Conservation (phyloP, 345 rosid genomes). For the Eucalyptus rudis region DNA sequence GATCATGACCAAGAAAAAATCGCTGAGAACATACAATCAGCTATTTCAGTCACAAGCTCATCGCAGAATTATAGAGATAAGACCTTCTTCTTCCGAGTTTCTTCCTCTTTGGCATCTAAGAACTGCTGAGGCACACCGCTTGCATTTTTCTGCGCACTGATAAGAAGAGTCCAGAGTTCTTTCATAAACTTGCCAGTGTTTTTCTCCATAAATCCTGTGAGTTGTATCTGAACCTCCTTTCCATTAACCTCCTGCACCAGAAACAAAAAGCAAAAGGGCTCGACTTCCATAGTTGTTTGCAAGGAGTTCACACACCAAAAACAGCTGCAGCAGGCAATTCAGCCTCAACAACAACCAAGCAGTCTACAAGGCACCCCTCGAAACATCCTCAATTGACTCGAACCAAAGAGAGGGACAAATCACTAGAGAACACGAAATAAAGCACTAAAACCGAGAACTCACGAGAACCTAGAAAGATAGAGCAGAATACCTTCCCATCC, state of each 20-base stretch:
- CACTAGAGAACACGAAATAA: neutral
- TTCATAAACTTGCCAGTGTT: constrained; percentile 93
- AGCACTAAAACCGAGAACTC: neutral
- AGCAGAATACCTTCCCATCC: constrained; percentile 46
- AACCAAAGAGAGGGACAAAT: neutral
- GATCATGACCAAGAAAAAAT: neutral
- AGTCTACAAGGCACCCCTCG: neutral
- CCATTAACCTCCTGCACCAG: constrained; percentile 68
- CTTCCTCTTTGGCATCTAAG: constrained; percentile 82
- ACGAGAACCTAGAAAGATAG: neutral
- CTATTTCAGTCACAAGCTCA: neutral
- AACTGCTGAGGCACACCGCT: constrained; percentile 93
- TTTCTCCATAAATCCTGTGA: constrained; percentile 99
- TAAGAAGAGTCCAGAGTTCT: constrained; percentile 91
- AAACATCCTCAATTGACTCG: neutral
- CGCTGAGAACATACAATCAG: neutral
- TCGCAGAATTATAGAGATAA: neutral
- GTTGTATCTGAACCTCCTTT: constrained; percentile 74
- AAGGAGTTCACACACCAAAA: neutral
- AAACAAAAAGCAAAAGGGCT: neutral
- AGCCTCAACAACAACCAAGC: neutral
- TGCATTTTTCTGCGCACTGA: constrained; percentile 78
- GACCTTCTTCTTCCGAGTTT: constrained; percentile 69
- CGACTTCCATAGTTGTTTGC: neutral
- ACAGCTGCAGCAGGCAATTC: neutral